Base-by-base conservation (phyloP, 73 alveolate species). In the Blepharisma japonicum region DNA sequence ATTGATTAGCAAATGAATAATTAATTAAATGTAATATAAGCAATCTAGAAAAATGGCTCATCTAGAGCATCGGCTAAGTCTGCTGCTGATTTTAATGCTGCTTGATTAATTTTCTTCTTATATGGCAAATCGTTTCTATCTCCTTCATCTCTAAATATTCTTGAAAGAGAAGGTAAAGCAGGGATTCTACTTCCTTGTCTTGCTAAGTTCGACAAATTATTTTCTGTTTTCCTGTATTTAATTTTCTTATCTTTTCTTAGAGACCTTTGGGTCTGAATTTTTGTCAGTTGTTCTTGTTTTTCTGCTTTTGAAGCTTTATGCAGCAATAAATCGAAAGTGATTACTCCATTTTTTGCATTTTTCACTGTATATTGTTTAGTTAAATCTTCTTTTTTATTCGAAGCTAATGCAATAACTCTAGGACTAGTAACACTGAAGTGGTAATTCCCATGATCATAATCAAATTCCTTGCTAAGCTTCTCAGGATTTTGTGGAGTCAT, bases 111-210 rank as follows among this genome's bases (percentile, higher is more conserved):
- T 61, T 61, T 61, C 23, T 61, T 61, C 48, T 25, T 61, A 14
- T 14, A 14, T 2, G 14, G 47, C 11, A n/a, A 14, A 5, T 14
- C 74, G 5, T 14, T 61, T 14, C 23, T 61, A 1, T 8, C 14
- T 9, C 47, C 14, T 8, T 61, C 74, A n/a, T n/a, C 74, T 18
- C 74, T 14, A 61, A 2, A 61, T 9, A 39, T 39, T 25, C 23
- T n/a, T 18, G 23, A 14, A 61, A 61, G 14, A n/a, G 74, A 61
- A 61, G 74, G 74, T 25, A 61, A 25, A n/a, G 74, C 14, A n/a
- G 74, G 74, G 14, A 61, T 39, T 61, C 23, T 61, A 4, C 74
- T 61, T 9, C 14, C 23, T 32, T 3, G 42, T 32, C 42, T 32
- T 3, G 42, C 42, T 32, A 32, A 32, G 3, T 32, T 32, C 42